Conservation (phyloP, 257 asterid genomes). For the Plectranthus barbatus region DNA sequence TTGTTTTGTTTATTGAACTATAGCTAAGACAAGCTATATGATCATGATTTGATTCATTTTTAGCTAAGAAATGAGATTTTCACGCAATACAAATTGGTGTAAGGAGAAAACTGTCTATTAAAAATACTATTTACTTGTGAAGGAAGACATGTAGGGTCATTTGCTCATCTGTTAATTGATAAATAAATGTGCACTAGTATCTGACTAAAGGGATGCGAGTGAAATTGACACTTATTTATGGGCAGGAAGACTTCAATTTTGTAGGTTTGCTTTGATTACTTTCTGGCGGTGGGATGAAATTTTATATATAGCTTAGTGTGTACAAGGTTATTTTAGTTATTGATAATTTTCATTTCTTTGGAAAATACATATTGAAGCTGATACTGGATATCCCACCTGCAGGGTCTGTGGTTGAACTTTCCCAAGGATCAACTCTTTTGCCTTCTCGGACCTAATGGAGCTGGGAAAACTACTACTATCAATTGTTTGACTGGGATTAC, state of each 20-base stretch:
- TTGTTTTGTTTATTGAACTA: not conserved
- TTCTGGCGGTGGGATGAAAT: not conserved
- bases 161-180: constrained; percentile 1
- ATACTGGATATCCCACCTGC: constrained; percentile 20
- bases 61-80: not conserved
- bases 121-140: not conserved
- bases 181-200: too few relatives aligned
- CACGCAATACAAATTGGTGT: not conserved
- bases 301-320: not conserved
- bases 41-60: not conserved
- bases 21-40: not conserved
- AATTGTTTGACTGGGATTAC: constrained; percentile 91
- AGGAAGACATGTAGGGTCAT: not conserved
- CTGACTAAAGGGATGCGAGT: too few relatives aligned
- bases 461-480: constrained; percentile 91
- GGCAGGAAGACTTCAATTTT: too few relatives aligned
- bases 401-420: constrained; percentile 92
- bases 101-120: too few relatives aligned
- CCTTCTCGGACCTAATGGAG: constrained; percentile 97
- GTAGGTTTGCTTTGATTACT: not conserved
- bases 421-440: constrained; percentile 92
- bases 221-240: too few relatives aligned
- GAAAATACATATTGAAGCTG: constrained; percentile 1
- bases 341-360: not conserved
- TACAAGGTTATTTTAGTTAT: not conserved